A percentile compares a stretch with the other conserved stretches of the same genome.
Conservation (phyloP, 106 monocot species). For the Dioscorea alata region DNA sequence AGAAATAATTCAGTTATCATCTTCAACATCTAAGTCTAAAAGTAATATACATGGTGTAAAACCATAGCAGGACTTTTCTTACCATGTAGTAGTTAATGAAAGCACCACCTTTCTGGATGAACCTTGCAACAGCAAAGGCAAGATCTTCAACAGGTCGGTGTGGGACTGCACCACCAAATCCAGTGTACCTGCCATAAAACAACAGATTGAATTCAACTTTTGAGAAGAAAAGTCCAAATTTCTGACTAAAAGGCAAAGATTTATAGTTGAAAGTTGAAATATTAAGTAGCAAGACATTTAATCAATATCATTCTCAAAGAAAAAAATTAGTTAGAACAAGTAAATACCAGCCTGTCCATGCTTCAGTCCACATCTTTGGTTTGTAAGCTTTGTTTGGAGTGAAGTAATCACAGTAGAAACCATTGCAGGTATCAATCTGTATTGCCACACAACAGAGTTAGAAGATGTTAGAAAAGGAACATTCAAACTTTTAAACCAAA, state of each 20-base stretch:
- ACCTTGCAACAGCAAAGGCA: slow-evolving; percentile 41
- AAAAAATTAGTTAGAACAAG: neutral
- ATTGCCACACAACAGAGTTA: neutral
- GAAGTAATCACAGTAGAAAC: slow-evolving; percentile 47
- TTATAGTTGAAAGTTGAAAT: neutral
- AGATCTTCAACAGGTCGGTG: slow-evolving; percentile 37
- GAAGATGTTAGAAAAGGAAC: neutral
- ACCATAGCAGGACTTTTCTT: neutral
- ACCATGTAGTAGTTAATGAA: slow-evolving; percentile 54
- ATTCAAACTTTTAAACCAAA: neutral
- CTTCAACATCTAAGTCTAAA: neutral
- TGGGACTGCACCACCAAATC: slow-evolving; percentile 30
- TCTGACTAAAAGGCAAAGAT: no score
- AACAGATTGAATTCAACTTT: neutral
- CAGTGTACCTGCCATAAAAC: slow-evolving; percentile 27
- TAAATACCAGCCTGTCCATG: slow-evolving; percentile 41
- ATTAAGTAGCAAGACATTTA: neutral
- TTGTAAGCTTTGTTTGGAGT: slow-evolving; percentile 41
- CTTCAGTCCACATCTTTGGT: slow-evolving; percentile 45
- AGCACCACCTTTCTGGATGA: slow-evolving; percentile 44
- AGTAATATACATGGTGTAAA: no score
- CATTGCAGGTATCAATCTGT: slow-evolving; percentile 56
- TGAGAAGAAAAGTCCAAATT: neutral
- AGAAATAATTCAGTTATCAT: neutral
- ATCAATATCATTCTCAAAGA: neutral